Base-by-base conservation (phyloP, 176 grass and related monocot species). In the Cenchrus fungigraminus region DNA sequence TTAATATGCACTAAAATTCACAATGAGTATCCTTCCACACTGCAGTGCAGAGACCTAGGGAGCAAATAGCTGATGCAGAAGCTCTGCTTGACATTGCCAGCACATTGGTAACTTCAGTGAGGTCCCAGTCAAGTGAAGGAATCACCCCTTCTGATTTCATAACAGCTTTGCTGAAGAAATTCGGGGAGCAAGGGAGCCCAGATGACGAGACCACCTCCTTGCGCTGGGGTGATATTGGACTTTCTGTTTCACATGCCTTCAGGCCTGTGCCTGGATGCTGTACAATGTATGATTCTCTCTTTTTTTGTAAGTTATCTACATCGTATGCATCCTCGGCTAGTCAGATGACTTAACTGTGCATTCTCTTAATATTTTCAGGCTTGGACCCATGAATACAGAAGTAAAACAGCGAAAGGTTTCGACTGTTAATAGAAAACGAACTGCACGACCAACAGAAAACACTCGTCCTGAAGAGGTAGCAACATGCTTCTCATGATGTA, bases 51-150 rank as follows among this genome's bases (percentile, higher is more conserved):
- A 95, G 75, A 54, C 96, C 96, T 16, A 93, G 96, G 82, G 96
- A 98, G 78, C 96, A 98, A 88, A 88, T 98, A 44, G 93, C 93
- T 44, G 96, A 98, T 84, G 96, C 96, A 80, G 93, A 98, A 77
- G 88, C 96, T 40, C 85, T 98, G 80, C 77, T 98, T 59, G 96
- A 93, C 84, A 93, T 98, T 66, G 78, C 96, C 61, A 94, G 31
- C 81, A 95, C 81, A 40, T 78, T 98, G 57, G 86, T 94, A 57
- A 92, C 91, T 50, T 98, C 93, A 0, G 93, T 94, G 65, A 95
- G 90, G 81, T 94, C 96, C 75, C 93, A 95, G 45, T 80, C 91
- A 63, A 91, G 86, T 80, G 96, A 94, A 87, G 96, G 93, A 76
- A 78, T 95, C 58, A 98, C 83, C 32, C 47, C 28, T 68, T 89